A percentile compares a stretch with the other conserved stretches of the same genome.
Evolutionary conservation across 345 rosid species (phyloP).

Genomic region (Alliaria petiolata): DNA sequence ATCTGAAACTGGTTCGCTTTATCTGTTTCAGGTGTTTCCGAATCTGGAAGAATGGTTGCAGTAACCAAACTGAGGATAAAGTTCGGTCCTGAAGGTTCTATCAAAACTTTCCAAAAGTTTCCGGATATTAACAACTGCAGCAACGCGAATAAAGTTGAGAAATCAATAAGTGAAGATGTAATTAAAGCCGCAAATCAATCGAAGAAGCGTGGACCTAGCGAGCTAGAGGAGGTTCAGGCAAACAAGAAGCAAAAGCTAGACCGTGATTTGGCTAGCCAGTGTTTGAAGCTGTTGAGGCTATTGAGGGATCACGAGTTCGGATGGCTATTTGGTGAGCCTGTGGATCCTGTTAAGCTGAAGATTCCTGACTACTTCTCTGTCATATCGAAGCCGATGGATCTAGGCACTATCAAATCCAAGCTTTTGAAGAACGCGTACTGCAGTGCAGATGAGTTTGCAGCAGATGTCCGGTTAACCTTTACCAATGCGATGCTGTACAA

Average conservation of each 20-base stretch:
- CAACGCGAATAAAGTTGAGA: constrained; percentile 13
- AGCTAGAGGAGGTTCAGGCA: constrained; percentile 31
- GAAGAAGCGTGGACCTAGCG: constrained; percentile 43
- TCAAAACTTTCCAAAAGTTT: not conserved
- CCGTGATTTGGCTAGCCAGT: constrained; percentile 44
- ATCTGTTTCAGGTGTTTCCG: not conserved
- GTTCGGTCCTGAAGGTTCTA: constrained; percentile 38
- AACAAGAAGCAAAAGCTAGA: constrained; percentile 61
- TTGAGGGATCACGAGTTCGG: constrained; percentile 44
- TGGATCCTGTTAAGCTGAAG: constrained; percentile 58
- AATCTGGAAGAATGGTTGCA: constrained; percentile 15
- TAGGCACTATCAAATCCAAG: constrained; percentile 67
- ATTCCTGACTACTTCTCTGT: constrained; percentile 86
- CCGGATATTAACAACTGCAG: constrained; percentile 22
- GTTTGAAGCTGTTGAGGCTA: constrained; percentile 42
- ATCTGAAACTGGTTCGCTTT: not conserved
- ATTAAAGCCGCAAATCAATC: constrained; percentile 1
- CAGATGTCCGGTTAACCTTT: constrained; percentile 74
- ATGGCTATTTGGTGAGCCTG: constrained; percentile 62
- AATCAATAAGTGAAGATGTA: constrained; percentile 9
- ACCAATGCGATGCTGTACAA: constrained; percentile 80
- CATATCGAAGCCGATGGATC: constrained; percentile 76
- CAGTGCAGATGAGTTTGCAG: constrained; percentile 62
- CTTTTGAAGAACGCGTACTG: constrained; percentile 46
- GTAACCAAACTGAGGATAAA: constrained; percentile 57